Conservation (phyloP, 805 yeast species). For the Hanseniaspora mollemarum region DNA sequence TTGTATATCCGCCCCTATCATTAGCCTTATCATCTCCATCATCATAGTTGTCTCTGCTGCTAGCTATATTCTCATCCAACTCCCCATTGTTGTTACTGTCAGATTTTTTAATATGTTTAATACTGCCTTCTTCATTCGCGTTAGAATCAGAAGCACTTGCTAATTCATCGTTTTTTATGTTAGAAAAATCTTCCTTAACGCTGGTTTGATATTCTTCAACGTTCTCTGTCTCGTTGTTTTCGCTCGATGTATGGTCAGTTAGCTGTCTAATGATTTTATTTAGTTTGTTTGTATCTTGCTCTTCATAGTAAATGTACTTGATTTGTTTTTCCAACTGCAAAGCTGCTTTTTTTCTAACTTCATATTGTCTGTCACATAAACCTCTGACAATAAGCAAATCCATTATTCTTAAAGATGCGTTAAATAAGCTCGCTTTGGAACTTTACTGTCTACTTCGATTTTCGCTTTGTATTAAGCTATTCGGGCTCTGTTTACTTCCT, state of each 20-base stretch:
- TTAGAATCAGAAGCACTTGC: not conserved
- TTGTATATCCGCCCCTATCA: not conserved
- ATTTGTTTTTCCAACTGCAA: conserved; percentile 67
- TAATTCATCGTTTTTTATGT: not conserved
- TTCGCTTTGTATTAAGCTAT: too few relatives aligned
- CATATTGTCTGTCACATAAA: conserved; percentile 61
- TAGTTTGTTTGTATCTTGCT: conserved; percentile 50
- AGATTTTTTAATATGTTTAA: too few relatives aligned
- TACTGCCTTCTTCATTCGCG: not conserved
- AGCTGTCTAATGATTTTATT: conserved; percentile 25
- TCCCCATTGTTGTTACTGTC: not conserved
- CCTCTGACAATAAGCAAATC: conserved; percentile 60
- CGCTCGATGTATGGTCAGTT: not conserved
- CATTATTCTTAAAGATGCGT: too few relatives aligned
- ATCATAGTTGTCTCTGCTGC: not conserved
- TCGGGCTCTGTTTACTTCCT: too few relatives aligned
- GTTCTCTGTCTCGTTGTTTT: not conserved
- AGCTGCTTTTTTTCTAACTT: conserved; percentile 68
- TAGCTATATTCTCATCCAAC: conserved; percentile 17
- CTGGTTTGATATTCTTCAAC: not conserved
- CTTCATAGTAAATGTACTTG: conserved; percentile 46
- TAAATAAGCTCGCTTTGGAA: too few relatives aligned
- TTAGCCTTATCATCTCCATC: conserved; percentile 56
- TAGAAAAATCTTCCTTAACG: not conserved
- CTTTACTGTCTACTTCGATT: too few relatives aligned